Conservation (phyloP, 129 eudicot species). For the Lactuca sativa region DNA sequence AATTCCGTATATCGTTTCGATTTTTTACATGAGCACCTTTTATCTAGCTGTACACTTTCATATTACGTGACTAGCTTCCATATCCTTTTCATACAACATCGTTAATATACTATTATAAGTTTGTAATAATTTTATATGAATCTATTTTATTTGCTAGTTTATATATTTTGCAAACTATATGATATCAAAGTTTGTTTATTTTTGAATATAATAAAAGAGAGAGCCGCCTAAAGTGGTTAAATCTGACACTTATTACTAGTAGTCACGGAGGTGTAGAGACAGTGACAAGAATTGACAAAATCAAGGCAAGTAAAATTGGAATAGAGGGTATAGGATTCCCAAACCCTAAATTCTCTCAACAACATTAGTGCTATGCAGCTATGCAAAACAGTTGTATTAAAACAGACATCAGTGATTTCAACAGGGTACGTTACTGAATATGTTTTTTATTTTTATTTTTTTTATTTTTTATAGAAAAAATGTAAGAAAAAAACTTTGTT, state of each 20-base stretch:
- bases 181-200: too few relatives aligned
- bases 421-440: background rate
- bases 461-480: too few relatives aligned
- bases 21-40: background rate
- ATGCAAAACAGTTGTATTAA: background rate
- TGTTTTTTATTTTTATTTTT: too few relatives aligned
- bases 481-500: too few relatives aligned
- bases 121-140: too few relatives aligned
- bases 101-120: background rate
- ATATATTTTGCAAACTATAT: too few relatives aligned
- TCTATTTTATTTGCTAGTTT: background rate
- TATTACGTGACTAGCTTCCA: background rate
- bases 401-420: background rate
- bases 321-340: slow-evolving; percentile 26
- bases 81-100: background rate
- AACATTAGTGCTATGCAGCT: too few relatives aligned
- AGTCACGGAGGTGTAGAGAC: slow-evolving; percentile 42
- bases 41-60: background rate
- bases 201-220: background rate
- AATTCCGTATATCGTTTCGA: too few relatives aligned
- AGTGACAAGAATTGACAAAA: slow-evolving; percentile 23
- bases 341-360: slow-evolving; percentile 3
- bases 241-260: slow-evolving; percentile 26
- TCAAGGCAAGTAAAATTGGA: slow-evolving; percentile 21
- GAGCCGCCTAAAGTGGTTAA: slow-evolving; percentile 23